Evolutionary conservation across 2,329 filamentous ascomycete genomes (phyloP), one percentile per base, ranked within the genome.

Genomic region (Cladobotryum mycophilum): DNA sequence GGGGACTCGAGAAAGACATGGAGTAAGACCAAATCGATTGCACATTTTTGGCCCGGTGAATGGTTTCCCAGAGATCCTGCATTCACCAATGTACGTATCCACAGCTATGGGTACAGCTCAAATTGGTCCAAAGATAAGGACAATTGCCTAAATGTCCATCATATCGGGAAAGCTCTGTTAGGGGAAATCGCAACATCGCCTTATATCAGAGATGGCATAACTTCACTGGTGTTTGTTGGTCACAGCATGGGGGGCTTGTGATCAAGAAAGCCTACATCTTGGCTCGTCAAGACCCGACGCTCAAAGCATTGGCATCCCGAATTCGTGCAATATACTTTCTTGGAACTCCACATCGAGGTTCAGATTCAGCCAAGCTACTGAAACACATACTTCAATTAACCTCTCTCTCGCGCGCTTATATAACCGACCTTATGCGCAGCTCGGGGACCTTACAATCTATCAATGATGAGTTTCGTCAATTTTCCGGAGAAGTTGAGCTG

Each of bases 211-310:
- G 22, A 36, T 5, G 38, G 48, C 34, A n/a, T 20, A 8, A 37
- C 51, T 3, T 14, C 30, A 7, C 42, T 53, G 18, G 42, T 53
- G 8, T 33, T 53, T 14, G 25, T 52, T n/a, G 45, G 50, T 9
- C 50, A 49, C 17, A 52, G 50, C 36, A 52, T 52, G 50, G 46
- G 50, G 50, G 50, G 9, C 35, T 22, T 20, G 36, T 52, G 5
- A 41, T 41, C 8, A 52, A 52, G 46, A 41, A 44, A 18, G 35
- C 46, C 1, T 52, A 52, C 45, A 40, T 52, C 20, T 41, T 52
- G 8, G 50, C 42, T 12, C 25, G 20, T 14, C 41, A 52, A 17
- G 22, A 44, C 13, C 17, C 41, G 13, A 34, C 36, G 2, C 37
- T 15, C 20, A 15, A 25, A 9, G 13, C 41, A 4, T 17, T 52